Conservation (phyloP, 805 yeast species). For the Candida gorgasii region DNA sequence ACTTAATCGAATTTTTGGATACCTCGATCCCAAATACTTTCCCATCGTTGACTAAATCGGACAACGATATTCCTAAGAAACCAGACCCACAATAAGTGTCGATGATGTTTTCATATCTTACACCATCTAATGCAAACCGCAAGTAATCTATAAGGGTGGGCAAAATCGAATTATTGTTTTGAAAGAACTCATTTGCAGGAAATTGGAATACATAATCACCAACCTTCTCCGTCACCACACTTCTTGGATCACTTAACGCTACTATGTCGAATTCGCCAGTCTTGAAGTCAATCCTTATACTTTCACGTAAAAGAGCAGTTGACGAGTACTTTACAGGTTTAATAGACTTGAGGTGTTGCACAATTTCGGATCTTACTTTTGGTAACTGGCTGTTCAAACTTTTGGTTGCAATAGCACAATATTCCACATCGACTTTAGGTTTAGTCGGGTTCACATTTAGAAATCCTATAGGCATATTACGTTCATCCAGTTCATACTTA, state of each 20-base stretch:
- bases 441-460: constrained; percentile 24
- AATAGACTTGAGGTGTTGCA: constrained; percentile 4
- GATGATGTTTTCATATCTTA: constrained; percentile 27
- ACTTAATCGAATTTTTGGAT: constrained; percentile 30
- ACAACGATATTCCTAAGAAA: constrained; percentile 41
- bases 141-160: constrained; percentile 36
- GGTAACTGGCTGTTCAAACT: constrained; percentile 29
- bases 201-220: constrained; percentile 39
- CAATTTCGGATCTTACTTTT: constrained; percentile 15
- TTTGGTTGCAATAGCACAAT: constrained; percentile 38
- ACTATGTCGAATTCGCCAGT: constrained; percentile 30
- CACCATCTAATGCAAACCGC: constrained; percentile 19
- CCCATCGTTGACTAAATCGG: constrained; percentile 28
- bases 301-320: constrained; percentile 34
- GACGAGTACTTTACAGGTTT: constrained; percentile 6
- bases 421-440: constrained; percentile 31
- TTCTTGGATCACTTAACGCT: constrained; percentile 26
- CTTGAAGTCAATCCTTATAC: constrained; percentile 26
- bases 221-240: constrained; percentile 36
- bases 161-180: constrained; percentile 36
- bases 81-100: constrained; percentile 52
- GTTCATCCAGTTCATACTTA: not conserved
- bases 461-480: constrained; percentile 27
- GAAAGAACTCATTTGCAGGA: constrained; percentile 42
- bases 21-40: constrained; percentile 46